A percentile compares a stretch with the other conserved stretches of the same genome.
phyloP scores from a whole-genome alignment of 768 basidiomycete species.

The Tephrocybe sp. region DNA sequence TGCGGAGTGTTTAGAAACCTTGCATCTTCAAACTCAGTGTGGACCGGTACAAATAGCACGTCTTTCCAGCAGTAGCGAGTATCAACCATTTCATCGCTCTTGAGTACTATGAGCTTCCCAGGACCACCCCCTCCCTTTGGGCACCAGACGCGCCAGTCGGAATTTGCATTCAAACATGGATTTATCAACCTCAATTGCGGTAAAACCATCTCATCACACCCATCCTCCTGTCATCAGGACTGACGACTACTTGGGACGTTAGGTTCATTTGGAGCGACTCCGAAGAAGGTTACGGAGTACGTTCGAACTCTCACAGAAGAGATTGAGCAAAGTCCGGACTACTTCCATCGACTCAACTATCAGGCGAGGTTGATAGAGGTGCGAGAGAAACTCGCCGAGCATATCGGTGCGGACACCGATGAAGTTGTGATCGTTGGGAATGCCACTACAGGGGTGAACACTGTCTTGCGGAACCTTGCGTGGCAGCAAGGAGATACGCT shows the following conservation, averaged over 20 bases:
- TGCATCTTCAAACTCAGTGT: not conserved
- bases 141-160: not conserved
- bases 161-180: not conserved
- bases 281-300: not conserved
- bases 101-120: not conserved
- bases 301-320: slow-evolving; percentile 1
- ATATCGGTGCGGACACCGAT: slow-evolving; percentile 44
- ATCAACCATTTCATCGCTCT: not conserved
- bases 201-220: not conserved
- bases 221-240: too few species aligned
- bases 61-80: not conserved
- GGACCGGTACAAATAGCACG: not conserved
- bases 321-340: slow-evolving; percentile 50
- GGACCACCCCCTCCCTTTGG: not conserved
- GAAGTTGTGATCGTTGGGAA: slow-evolving; percentile 56
- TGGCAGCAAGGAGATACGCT: slow-evolving; percentile 65
- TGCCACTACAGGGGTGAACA: slow-evolving; percentile 57
- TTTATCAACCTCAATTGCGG: slow-evolving; percentile 6
- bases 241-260: not conserved
- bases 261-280: slow-evolving; percentile 3
- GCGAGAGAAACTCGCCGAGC: slow-evolving; percentile 43
- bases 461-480: slow-evolving; percentile 57
- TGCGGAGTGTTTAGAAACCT: too few species aligned
- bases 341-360: slow-evolving; percentile 37
- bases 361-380: slow-evolving; percentile 28